phyloP scores from a whole-genome alignment of 768 basidiomycete genomes.

The Baorangia bicolor region DNA sequence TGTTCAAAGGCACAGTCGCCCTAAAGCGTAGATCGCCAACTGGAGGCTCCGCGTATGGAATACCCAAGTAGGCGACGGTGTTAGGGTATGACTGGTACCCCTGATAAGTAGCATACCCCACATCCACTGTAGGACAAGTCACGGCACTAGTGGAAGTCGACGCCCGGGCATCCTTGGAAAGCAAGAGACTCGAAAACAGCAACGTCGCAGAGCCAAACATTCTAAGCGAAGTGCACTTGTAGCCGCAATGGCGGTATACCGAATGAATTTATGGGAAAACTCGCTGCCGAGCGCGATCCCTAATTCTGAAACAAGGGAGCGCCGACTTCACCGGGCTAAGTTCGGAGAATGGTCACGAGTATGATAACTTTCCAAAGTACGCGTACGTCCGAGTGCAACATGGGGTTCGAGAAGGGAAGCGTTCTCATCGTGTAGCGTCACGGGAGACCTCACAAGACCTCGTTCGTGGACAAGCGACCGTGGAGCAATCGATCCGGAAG shows the following conservation, averaged over 20 bases:
- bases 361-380: not conserved
- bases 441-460: not conserved
- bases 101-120: conserved; percentile 57
- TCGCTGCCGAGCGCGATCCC: not conserved
- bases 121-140: conserved; percentile 42
- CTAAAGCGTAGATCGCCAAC: conserved; percentile 43
- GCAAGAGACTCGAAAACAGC: conserved; percentile 26
- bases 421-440: no score
- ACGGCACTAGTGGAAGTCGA: conserved; percentile 1
- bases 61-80: conserved; percentile 54
- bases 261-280: not conserved
- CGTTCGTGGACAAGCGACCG: not conserved
- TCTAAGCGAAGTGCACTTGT: not conserved
- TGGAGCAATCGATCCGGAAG: not conserved
- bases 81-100: conserved; percentile 53
- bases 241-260: not conserved
- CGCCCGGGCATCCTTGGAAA: not conserved
- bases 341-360: not conserved
- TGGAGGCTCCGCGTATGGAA: conserved; percentile 46
- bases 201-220: not conserved
- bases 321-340: not conserved
- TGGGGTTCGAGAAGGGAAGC: not conserved
- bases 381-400: not conserved
- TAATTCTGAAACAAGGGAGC: not conserved
- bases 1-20: conserved; percentile 52